These are phyloP conservation scores for Solanum ossicruentum DNA, from an alignment of 257 asterid species.

Conservation along the genomic window DNA sequence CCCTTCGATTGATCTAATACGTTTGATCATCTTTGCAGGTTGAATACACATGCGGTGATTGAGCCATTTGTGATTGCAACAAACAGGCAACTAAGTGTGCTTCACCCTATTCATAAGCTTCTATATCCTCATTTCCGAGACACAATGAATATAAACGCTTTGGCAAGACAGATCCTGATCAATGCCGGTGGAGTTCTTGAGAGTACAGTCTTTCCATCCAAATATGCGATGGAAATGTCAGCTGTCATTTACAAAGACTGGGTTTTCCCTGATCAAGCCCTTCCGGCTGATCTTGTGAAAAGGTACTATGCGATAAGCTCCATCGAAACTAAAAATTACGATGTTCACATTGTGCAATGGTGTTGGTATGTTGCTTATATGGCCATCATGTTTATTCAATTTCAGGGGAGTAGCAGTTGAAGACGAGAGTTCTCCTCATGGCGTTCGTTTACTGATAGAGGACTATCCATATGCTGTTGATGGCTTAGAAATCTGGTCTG, in stretches of 20 bases:
- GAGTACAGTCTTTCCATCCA: neutral
- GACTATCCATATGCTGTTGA: neutral
- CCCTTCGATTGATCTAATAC: neutral
- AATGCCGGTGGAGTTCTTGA: neutral
- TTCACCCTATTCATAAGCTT: constrained; percentile 77
- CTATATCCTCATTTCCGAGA: constrained; percentile 71
- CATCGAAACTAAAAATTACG: neutral
- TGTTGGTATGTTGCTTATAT: neutral
- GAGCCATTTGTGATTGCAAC: constrained; percentile 78
- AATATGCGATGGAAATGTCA: neutral
- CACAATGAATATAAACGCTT: constrained; percentile 62
- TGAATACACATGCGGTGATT: constrained; percentile 60
- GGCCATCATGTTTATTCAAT: neutral
- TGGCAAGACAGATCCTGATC: constrained; percentile 30
- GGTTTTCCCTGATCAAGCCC: neutral
- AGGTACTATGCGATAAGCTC: neutral
- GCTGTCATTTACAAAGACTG: neutral
- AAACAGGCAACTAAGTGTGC: constrained; percentile 61
- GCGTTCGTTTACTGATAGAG: constrained; percentile 48
- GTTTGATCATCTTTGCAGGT: constrained; percentile 21
- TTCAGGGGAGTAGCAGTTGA: constrained; percentile 57
- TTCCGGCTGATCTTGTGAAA: neutral
- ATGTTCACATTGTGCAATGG: neutral
- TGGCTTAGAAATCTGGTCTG: neutral
- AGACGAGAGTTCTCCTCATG: constrained; percentile 43